phyloP scores from a whole-genome alignment of 495 filamentous ascomycete genomes.

The Penicillium paradoxum region DNA sequence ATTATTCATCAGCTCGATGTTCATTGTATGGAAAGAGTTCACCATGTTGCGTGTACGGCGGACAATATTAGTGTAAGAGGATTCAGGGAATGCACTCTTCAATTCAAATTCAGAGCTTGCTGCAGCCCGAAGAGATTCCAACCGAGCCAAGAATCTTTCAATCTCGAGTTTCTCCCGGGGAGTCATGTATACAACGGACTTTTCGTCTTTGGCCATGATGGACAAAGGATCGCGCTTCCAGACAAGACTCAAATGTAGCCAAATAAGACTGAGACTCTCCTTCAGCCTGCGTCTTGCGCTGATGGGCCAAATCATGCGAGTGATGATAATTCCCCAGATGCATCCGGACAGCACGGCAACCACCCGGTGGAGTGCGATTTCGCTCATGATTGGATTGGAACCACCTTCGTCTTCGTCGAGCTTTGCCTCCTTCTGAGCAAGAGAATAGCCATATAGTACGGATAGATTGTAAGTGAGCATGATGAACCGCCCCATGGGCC shows the following conservation, averaged over 20 bases:
- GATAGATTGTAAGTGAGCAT: constrained; percentile 97
- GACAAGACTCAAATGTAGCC: constrained; percentile 90
- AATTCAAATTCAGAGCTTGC: constrained; percentile 81
- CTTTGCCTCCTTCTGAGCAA: constrained; percentile 67
- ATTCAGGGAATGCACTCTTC: constrained; percentile 73
- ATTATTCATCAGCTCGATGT: constrained; percentile 81
- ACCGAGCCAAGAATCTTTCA: constrained; percentile 54
- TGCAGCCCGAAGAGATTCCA: constrained; percentile 68
- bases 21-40: constrained; percentile 93
- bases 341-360: constrained; percentile 83
- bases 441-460: constrained; percentile 87
- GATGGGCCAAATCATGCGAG: constrained; percentile 87
- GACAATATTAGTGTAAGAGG: constrained; percentile 64
- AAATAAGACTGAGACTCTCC: constrained; percentile 76
- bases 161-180: constrained; percentile 72
- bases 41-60: constrained; percentile 75
- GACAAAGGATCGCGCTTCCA: constrained; percentile 95
- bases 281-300: constrained; percentile 81
- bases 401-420: constrained; percentile 81
- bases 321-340: constrained; percentile 88
- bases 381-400: constrained; percentile 70
- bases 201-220: constrained; percentile 52
- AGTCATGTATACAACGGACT: constrained; percentile 65
- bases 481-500: constrained; percentile 87
- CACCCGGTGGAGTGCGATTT: constrained; percentile 88